Evolutionary conservation across 176 grass and related monocot genomes (phyloP), one percentile per base, ranked within the genome.

Genomic region (Rhipidocladum racemiflorum): DNA sequence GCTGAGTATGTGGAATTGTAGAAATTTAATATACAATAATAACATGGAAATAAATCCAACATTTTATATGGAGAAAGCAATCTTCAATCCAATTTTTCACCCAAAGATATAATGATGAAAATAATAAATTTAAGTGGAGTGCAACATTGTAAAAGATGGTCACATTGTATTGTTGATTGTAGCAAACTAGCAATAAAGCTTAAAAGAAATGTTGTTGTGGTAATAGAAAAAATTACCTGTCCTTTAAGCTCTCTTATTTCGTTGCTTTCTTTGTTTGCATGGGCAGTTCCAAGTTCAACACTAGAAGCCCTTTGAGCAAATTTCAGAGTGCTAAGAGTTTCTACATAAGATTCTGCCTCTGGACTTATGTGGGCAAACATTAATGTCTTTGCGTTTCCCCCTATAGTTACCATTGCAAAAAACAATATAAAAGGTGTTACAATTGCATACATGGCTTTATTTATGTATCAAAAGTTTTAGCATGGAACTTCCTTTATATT

Each of bases 251-350:
- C 90, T 80, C 84, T 86, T 84, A 97, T 88, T 83, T 97, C 92
- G 44, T 63, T 87, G 65, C 92, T 94, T 90, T 97, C 95, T 85
- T 91, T 94, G 65, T 94, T 97, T 83, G 68, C 78, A 61, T 76
- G 77, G 18, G 95, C 78, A 83, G 90, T 75, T 50, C 92, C 95
- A 82, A 97, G 90, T 85, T 97, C 94, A 59, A 94, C 88, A 49
- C 81, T 87, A 59, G 92, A 94, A 81, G 88, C 80, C 74, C 94
- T 97, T 85, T 94, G 92, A 68, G 94, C 92, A 92, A 97, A 97
- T 63, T 94, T 97, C 68, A 97, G 62, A 38, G 94, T 92, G 83
- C 90, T 90, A 49, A 94, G 80, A 83, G 94, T 92, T 87, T 97
- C 94, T 78, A 74, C 38, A 54, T 85, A 92, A 60, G 86, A 97